phyloP scores from a whole-genome alignment of 768 basidiomycete species.

The Psilocybe sp. region DNA sequence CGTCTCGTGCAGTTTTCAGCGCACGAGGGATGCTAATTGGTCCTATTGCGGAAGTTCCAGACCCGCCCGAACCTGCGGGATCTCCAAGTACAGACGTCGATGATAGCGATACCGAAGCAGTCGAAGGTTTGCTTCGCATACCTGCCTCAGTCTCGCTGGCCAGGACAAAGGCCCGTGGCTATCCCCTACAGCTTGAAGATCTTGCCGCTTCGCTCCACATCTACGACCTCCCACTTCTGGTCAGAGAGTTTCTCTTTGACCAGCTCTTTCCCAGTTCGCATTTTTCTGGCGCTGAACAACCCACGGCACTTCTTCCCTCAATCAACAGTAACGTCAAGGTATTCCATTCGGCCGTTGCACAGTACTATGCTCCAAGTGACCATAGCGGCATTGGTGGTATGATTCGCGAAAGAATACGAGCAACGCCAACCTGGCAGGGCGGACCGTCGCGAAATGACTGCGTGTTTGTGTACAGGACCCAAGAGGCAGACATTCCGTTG shows the following conservation, averaged over 20 bases:
- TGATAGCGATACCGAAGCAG: too few species aligned
- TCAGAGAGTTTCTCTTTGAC: too few species aligned
- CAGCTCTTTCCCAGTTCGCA: too few species aligned
- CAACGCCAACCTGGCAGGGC: constrained; percentile 3
- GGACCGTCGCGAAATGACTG: constrained; percentile 2
- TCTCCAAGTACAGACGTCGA: too few species aligned
- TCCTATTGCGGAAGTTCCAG: too few species aligned
- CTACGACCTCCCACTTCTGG: too few species aligned
- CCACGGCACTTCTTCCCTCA: not conserved
- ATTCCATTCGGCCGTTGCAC: constrained; percentile 10
- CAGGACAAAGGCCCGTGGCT: too few species aligned
- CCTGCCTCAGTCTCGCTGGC: constrained; percentile 10
- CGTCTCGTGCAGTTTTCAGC: constrained; percentile 9
- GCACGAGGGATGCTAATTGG: constrained; percentile 13
- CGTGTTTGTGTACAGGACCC: too few species aligned
- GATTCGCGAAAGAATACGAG: constrained; percentile 11
- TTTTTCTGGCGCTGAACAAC: too few species aligned
- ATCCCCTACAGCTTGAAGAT: constrained; percentile 30
- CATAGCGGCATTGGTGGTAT: constrained; percentile 11
- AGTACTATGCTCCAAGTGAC: constrained; percentile 16
- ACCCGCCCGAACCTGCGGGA: too few species aligned
- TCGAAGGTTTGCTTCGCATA: not conserved
- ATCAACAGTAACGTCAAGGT: not conserved
- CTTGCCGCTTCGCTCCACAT: too few species aligned
- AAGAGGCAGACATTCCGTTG: too few species aligned